Base-by-base conservation (phyloP, 306 rosid species). In the Quercus aquifolioides region DNA sequence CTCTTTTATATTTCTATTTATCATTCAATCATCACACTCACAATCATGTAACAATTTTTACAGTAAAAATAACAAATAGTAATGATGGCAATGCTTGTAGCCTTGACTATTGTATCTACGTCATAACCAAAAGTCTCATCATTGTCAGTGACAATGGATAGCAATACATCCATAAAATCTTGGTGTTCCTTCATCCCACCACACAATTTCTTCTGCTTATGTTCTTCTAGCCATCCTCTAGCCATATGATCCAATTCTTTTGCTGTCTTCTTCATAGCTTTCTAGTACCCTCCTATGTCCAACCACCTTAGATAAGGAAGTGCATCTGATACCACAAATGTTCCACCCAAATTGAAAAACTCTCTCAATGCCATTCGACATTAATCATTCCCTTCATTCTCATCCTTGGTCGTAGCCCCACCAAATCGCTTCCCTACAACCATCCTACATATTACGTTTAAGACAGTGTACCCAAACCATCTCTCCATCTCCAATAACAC, bases 261-360 rank as follows among this genome's bases (percentile, higher is more conserved):
- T 0, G 82, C 84, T 0, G 74, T 78, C 26, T 38, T 80, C 67
- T 82, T 82, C 69, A 63, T 63, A 3, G 69, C 12, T 10, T 17
- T 63, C 20, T 63, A 35, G 13, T 65, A 68, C 23, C 90, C 90
- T 1, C 75, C 90, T 74, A 87, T 67, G 72, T 85, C 90, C 65
- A 87, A 56, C 88, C 90, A 87, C 80, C 90, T 77, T 54, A 87
- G 26, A 74, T 18, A 84, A 1, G 90, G 86, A 46, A 82, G 0
- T 1, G 80, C 74, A n/a, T 84, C 90, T 0, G 78, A 74, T 0
- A 82, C 3, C 25, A 15, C 13, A 15, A 84, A 82, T 0, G 75
- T 52, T 6, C 86, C 85, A 0, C 46, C 56, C 0, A 87, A 78
- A 21, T 84, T 55, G 1, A 79, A 64, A 0, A 79, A 11, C 0